A percentile compares a stretch with the other conserved stretches of the same genome.
Evolutionary conservation across 2,329 filamentous ascomycete species (phyloP).

Genomic region (Calonectria pseudoreteaudii): DNA sequence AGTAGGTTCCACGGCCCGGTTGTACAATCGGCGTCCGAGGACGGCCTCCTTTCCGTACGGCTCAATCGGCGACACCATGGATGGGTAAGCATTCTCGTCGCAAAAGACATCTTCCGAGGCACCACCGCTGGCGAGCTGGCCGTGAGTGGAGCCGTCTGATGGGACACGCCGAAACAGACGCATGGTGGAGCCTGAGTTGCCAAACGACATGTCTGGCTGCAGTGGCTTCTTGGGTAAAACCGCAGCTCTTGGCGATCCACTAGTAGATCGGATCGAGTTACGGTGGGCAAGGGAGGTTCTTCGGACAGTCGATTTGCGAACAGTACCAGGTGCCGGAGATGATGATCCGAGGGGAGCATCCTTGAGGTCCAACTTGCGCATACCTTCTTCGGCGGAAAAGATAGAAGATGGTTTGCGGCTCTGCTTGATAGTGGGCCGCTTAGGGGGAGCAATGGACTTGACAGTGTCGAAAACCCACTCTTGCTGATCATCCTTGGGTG

Average conservation of each 20-base stretch:
- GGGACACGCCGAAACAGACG: constrained; percentile 89
- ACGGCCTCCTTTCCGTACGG: constrained; percentile 82
- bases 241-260: constrained; percentile 57
- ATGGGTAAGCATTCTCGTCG: constrained; percentile 74
- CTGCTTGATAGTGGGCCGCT: constrained; percentile 63
- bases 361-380: constrained; percentile 71
- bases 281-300: constrained; percentile 57
- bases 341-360: constrained; percentile 69
- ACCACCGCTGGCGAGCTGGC: constrained; percentile 48
- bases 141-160: constrained; percentile 71
- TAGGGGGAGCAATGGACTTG: constrained; percentile 73
- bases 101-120: constrained; percentile 57
- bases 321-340: constrained; percentile 66
- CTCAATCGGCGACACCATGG: constrained; percentile 59
- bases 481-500: constrained; percentile 76
- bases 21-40: constrained; percentile 84
- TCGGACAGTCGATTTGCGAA: constrained; percentile 70
- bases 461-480: constrained; percentile 98
- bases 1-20: constrained; percentile 82
- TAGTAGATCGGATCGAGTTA: constrained; percentile 48
- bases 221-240: constrained; percentile 78
- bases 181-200: constrained; percentile 91
- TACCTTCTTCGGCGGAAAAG: constrained; percentile 68
- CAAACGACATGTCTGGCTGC: constrained; percentile 91
- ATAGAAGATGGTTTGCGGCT: constrained; percentile 69